Conservation (phyloP, 306 rosid genomes). For the Carpinus fangiana region DNA sequence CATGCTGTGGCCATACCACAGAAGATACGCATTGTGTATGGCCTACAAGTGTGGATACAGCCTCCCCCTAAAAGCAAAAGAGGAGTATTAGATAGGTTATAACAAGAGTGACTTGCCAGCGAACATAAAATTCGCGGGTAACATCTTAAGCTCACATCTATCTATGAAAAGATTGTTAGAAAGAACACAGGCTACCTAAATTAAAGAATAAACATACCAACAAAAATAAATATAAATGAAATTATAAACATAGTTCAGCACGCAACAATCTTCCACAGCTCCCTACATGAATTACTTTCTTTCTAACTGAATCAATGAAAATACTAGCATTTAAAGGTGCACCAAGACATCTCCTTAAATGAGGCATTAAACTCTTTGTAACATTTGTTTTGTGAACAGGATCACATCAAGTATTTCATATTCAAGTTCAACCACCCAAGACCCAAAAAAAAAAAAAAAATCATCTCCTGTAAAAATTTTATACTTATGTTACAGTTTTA, state of each 20-base stretch:
- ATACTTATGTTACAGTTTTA: neutral
- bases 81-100: neutral
- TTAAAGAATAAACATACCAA: neutral
- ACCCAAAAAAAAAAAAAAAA: neutral
- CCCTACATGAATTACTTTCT: neutral
- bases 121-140: neutral
- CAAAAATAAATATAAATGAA: neutral
- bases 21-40: conserved; percentile 91
- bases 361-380: neutral
- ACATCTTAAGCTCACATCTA: neutral
- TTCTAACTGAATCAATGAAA: neutral
- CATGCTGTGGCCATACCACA: conserved; percentile 74
- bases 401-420: neutral
- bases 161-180: neutral
- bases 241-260: neutral
- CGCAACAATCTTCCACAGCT: neutral
- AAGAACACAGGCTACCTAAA: neutral
- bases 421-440: neutral
- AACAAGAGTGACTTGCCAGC: neutral
- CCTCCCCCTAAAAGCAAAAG: conserved; percentile 56
- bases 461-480: neutral
- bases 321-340: neutral
- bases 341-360: neutral
- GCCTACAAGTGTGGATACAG: conserved; percentile 74
- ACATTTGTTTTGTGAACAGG: neutral